Base-by-base conservation (phyloP, 2,329 filamentous ascomycete species). In the Alternaria hordeiaustralica region DNA sequence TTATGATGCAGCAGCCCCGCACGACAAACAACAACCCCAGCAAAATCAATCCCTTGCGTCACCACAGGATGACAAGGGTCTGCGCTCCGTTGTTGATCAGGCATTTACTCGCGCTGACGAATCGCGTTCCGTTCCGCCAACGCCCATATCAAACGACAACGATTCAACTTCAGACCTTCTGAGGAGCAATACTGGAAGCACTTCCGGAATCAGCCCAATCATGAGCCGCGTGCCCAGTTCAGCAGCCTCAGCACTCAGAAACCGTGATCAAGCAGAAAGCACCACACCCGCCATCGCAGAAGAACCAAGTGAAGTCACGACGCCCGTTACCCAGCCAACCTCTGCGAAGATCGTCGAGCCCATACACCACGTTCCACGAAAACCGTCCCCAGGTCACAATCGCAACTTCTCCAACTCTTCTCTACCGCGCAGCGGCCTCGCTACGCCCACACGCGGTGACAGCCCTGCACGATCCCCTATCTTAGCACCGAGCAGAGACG, bases 161-260 rank as follows among this genome's bases (percentile, higher is more conserved):
- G 79, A 80, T 58, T 73, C 73, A 6, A 76, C 75, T 11, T 79
- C 77, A 3, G 84, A 81, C 44, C 79, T 88, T n/a, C 82, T 79
- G 36, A 82, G 89, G 64, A 89, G 87, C 57, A 87, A 90, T 68
- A 90, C 88, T 61, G 85, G 85, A 63, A 89, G 88, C 65, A 90
- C 89, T 9, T 84, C 85, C 53, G 83, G 83, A 26, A 88, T 91
- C 65, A 90, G 88, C 72, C 89, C 89, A 2, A 91, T 91, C 58
- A 89, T 91, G 76, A 86, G 83, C 67, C 81, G 82, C 55, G 85
- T 84, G n/a, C 83, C 86, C 6, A 85, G 85, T 61, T 78, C 79
- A 51, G 80, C 78, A 57, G 67, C 80, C 44, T 71, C 79, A 63
- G 74, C 79, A 54, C 43, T 81, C 68, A 76, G 76, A 68, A 70